phyloP scores from a whole-genome alignment of 2,329 filamentous ascomycete genomes.

The Cladosporium cucumerinum region DNA sequence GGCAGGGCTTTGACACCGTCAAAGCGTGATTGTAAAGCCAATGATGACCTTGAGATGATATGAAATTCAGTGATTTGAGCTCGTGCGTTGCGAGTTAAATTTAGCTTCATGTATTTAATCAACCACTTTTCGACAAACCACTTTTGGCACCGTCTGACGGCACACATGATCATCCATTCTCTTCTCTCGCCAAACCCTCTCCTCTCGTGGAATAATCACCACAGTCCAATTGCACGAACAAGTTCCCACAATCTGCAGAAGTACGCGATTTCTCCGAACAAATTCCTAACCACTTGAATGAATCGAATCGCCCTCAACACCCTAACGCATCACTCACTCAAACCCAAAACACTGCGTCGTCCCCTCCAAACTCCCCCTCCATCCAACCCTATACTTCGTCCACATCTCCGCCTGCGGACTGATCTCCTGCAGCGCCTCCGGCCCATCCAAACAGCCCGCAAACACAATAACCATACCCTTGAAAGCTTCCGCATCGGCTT shows the following conservation, averaged over 20 bases:
- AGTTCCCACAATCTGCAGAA: too few relatives aligned
- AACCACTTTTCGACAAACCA: not conserved
- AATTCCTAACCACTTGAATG: too few relatives aligned
- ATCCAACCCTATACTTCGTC: constrained; percentile 16
- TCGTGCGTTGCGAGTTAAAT: not conserved
- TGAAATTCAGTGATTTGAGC: not conserved
- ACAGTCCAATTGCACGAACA: too few relatives aligned
- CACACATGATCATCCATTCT: too few relatives aligned
- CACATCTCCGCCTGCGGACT: constrained; percentile 17
- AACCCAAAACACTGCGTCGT: not conserved
- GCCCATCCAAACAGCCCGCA: constrained; percentile 16
- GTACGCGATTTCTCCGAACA: too few relatives aligned
- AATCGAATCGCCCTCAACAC: too few relatives aligned
- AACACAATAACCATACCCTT: constrained; percentile 13
- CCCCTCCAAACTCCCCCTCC: not conserved
- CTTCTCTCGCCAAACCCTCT: too few relatives aligned
- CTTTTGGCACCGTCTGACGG: not conserved
- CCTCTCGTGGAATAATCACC: too few relatives aligned
- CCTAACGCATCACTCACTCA: not conserved
- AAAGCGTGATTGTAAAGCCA: constrained; percentile 17
- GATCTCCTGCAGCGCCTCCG: not conserved
- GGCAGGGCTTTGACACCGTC: constrained; percentile 27
- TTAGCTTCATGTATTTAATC: not conserved
- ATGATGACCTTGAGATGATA: not conserved
- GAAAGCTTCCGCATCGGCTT: constrained; percentile 14